phyloP scores from a whole-genome alignment of 73 alveolate species.

The Stentor coeruleus region DNA sequence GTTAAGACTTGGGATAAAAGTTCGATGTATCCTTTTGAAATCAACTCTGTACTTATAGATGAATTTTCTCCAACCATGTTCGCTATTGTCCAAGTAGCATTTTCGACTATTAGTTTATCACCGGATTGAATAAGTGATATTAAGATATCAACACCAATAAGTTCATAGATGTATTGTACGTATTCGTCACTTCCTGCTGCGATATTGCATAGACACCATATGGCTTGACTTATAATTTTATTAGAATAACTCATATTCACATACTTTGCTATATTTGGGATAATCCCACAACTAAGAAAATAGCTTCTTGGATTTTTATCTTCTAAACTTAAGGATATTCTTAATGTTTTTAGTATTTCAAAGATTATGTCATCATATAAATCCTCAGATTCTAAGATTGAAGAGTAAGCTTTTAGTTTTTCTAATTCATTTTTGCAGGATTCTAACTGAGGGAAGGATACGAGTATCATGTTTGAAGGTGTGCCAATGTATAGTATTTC shows the following conservation, averaged over 20 bases:
- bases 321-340: neutral
- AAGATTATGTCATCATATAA: neutral
- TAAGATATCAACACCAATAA: no score
- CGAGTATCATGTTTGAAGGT: neutral
- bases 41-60: neutral
- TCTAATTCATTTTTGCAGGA: neutral
- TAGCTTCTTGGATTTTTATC: neutral
- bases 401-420: neutral
- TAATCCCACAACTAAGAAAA: neutral
- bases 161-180: neutral
- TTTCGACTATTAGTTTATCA: neutral
- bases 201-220: neutral
- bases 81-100: neutral
- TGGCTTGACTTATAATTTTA: neutral
- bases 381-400: neutral
- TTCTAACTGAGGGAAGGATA: neutral
- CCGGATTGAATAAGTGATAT: neutral
- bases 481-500: no score
- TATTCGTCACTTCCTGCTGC: neutral
- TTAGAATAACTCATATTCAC: no score
- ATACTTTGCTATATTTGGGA: neutral
- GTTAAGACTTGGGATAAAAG: neutral
- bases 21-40: neutral
- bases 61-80: neutral
- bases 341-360: neutral